Evolutionary conservation across 352 stramenopile species (phyloP).

Genomic region (Globisporangium alternatum): DNA sequence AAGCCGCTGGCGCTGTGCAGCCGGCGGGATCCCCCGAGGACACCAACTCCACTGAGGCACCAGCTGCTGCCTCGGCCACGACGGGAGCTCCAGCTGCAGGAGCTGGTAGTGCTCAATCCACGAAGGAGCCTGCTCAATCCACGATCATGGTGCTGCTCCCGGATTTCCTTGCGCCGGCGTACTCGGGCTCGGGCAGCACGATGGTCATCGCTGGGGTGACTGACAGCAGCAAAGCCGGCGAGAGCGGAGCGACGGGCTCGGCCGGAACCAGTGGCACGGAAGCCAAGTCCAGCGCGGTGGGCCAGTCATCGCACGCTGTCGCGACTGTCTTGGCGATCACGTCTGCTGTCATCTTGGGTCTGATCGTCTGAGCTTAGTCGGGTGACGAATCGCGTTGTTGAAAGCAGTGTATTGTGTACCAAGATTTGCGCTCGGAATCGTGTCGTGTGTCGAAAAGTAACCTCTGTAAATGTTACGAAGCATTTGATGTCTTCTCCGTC

Average conservation of each 20-base stretch:
- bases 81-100: slow-evolving; percentile 20
- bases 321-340: background rate
- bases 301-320: background rate
- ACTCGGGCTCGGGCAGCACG: slow-evolving; percentile 40
- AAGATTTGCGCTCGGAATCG: background rate
- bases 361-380: background rate
- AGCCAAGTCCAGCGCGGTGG: slow-evolving; percentile 4
- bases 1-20: background rate
- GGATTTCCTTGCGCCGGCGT: slow-evolving; percentile 35
- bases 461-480: background rate
- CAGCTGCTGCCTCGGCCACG: slow-evolving; percentile 18
- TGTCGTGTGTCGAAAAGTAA: slow-evolving; percentile 1
- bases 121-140: slow-evolving; percentile 20
- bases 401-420: background rate
- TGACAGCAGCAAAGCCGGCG: slow-evolving; percentile 18
- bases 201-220: slow-evolving; percentile 36
- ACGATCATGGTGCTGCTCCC: slow-evolving; percentile 60
- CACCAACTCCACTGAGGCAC: background rate
- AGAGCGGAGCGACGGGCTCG: slow-evolving; percentile 19
- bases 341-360: background rate
- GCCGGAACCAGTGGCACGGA: slow-evolving; percentile 16
- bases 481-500: background rate
- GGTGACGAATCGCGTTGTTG: background rate
- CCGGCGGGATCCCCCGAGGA: slow-evolving; percentile 3
- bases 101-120: background rate